Percentiles rank a stretch among this genome's conserved stretches.
Conservation (phyloP, 345 rosid species). For the Jatropha curcas region DNA sequence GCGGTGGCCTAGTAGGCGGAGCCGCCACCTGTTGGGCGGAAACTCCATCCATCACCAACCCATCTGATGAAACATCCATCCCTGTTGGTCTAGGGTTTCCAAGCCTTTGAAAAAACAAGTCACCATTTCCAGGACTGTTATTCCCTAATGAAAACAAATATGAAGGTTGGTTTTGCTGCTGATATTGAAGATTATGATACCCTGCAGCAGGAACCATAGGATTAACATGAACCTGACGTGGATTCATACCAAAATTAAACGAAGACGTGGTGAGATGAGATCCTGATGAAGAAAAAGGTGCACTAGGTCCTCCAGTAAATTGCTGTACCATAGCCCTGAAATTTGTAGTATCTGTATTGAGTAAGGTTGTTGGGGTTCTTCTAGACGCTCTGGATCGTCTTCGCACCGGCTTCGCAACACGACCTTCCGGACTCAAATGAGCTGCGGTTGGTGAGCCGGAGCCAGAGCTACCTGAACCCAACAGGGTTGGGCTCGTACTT, state of each 20-base stretch:
- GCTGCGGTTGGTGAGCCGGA: conserved; percentile 18
- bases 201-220: conserved; percentile 23
- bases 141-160: conserved; percentile 47
- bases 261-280: conserved; percentile 19
- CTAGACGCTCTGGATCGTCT: conserved; percentile 91
- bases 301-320: conserved; percentile 81
- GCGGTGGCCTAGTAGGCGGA: conserved; percentile 12
- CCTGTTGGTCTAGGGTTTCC: conserved; percentile 30
- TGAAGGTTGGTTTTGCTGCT: conserved; percentile 24
- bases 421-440: conserved; percentile 69
- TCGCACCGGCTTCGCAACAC: conserved; percentile 78
- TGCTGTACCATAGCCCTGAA: conserved; percentile 98
- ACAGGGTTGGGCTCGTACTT: neutral
- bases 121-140: conserved; percentile 15
- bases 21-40: conserved; percentile 18
- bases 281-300: conserved; percentile 54
- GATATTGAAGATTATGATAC: conserved; percentile 34
- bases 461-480: neutral
- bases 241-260: conserved; percentile 23
- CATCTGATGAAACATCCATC: conserved; percentile 16
- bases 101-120: conserved; percentile 31
- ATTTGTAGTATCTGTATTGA: conserved; percentile 86
- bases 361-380: conserved; percentile 90
- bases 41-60: conserved; percentile 22
- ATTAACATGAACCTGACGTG: conserved; percentile 24